Evolutionary conservation across 225 moss, liverwort and hornwort genomes (phyloP).

Genomic region (Lunularia cruciata): DNA sequence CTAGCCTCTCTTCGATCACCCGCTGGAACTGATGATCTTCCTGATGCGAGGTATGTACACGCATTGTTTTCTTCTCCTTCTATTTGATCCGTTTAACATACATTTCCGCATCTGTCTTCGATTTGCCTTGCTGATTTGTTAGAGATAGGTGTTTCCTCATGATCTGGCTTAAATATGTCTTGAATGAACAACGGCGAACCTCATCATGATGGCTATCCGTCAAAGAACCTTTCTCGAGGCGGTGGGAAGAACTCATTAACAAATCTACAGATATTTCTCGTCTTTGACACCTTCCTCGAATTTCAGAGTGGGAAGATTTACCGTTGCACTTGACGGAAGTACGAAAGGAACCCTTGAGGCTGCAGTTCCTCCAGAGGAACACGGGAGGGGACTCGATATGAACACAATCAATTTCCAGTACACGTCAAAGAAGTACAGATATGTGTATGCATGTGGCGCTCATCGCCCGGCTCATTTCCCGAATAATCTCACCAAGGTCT

Average conservation of each 20-base stretch:
- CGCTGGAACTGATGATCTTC: slow-evolving; percentile 35
- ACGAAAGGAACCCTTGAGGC: slow-evolving; percentile 25
- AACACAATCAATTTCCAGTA: slow-evolving; percentile 40
- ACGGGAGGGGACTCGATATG: slow-evolving; percentile 46
- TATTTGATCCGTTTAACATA: too few species aligned
- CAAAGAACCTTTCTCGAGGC: too few species aligned
- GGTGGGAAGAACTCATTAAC: too few species aligned
- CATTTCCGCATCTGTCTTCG: too few species aligned
- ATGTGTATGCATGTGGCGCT: slow-evolving; percentile 36
- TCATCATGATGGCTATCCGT: too few species aligned
- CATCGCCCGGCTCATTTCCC: slow-evolving; percentile 37
- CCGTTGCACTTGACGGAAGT: slow-evolving; percentile 35
- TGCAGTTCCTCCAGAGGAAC: slow-evolving; percentile 22
- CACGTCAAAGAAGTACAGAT: slow-evolving; percentile 34
- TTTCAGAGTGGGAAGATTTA: slow-evolving; percentile 44
- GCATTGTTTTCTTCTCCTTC: too few species aligned
- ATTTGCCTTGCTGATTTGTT: too few species aligned
- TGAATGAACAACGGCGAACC: too few species aligned
- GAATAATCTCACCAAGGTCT: slow-evolving; percentile 40
- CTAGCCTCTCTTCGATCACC: slow-evolving; percentile 31
- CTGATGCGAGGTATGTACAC: slow-evolving; percentile 46
- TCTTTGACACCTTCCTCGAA: too few species aligned
- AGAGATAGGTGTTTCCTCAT: too few species aligned
- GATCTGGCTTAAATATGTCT: too few species aligned
- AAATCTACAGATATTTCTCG: too few species aligned